Conservation (phyloP, 2,329 filamentous ascomycete genomes). For the Penicillium corylophilum region DNA sequence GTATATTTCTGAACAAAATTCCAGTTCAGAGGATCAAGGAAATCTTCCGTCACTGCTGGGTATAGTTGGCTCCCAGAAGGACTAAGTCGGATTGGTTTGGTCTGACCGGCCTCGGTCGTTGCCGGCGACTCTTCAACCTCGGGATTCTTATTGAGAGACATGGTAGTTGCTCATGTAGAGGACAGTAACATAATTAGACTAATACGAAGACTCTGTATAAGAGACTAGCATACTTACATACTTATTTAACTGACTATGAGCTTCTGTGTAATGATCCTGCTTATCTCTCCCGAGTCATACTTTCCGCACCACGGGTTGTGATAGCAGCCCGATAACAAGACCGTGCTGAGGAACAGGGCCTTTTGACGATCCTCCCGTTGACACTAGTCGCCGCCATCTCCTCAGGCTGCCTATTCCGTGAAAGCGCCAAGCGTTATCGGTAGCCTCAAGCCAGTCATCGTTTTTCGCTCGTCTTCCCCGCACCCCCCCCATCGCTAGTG, state of each 20-base stretch:
- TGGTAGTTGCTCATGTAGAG: not conserved
- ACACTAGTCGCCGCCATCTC: slow-evolving; percentile 10
- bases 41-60: not conserved
- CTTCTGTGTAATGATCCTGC: not conserved
- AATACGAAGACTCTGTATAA: not conserved
- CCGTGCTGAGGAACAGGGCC: not conserved
- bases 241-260: not conserved
- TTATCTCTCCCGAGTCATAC: not conserved
- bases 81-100: not conserved
- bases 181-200: not conserved
- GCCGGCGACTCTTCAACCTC: not conserved
- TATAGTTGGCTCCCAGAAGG: not conserved
- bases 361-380: not conserved
- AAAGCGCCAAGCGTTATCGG: slow-evolving; percentile 9
- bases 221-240: not conserved
- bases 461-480: slow-evolving; percentile 11
- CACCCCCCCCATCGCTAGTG: slow-evolving; percentile 6
- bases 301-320: not conserved
- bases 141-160: not conserved
- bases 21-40: not conserved
- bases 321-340: not conserved
- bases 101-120: not conserved
- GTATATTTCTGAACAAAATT: not conserved
- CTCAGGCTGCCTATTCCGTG: slow-evolving; percentile 14
- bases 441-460: not conserved